These are phyloP conservation scores for Ramichloridium luteum DNA, from an alignment of 2,329 filamentous ascomycete species.

Conservation along the genomic window DNA sequence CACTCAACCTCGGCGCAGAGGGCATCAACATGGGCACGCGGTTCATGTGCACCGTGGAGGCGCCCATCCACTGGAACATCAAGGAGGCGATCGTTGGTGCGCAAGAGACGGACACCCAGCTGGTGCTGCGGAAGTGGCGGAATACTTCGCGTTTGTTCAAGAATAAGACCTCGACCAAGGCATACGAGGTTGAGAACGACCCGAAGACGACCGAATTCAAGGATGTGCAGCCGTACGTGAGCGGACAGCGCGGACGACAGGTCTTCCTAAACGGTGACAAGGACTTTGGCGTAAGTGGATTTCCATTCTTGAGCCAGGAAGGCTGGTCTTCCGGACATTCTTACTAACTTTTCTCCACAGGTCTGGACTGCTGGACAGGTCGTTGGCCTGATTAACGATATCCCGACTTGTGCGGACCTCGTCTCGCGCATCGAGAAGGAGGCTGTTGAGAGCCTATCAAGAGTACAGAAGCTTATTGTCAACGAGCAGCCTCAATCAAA, in stretches of 20 bases:
- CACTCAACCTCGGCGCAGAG: conserved; percentile 76
- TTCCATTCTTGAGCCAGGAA: neutral
- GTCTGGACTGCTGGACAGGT: conserved; percentile 97
- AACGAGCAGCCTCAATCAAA: too few relatives aligned
- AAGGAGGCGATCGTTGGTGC: conserved; percentile 85
- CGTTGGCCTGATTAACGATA: conserved; percentile 49
- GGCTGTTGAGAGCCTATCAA: conserved; percentile 29
- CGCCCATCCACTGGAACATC: conserved; percentile 84
- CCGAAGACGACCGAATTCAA: conserved; percentile 77
- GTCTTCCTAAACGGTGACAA: conserved; percentile 88
- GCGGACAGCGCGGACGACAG: conserved; percentile 77
- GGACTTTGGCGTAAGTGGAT: conserved; percentile 64
- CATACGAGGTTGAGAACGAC: conserved; percentile 70
- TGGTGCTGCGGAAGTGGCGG: conserved; percentile 80
- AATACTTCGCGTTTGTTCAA: conserved; percentile 83
- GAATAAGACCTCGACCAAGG: conserved; percentile 76
- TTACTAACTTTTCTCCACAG: conserved; percentile 33
- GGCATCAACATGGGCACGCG: conserved; percentile 98
- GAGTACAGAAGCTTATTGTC: conserved; percentile 26
- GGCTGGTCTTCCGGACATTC: conserved; percentile 4
- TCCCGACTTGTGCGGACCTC: conserved; percentile 37
- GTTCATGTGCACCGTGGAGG: conserved; percentile 92
- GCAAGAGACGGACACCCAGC: conserved; percentile 78
- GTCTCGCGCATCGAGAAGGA: conserved; percentile 36
- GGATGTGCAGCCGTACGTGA: conserved; percentile 77